A percentile compares a stretch with the other conserved stretches of the same genome.
Evolutionary conservation across 1,284 basidiomycete genomes (phyloP).

Genomic region (Pseudozyma pruni): DNA sequence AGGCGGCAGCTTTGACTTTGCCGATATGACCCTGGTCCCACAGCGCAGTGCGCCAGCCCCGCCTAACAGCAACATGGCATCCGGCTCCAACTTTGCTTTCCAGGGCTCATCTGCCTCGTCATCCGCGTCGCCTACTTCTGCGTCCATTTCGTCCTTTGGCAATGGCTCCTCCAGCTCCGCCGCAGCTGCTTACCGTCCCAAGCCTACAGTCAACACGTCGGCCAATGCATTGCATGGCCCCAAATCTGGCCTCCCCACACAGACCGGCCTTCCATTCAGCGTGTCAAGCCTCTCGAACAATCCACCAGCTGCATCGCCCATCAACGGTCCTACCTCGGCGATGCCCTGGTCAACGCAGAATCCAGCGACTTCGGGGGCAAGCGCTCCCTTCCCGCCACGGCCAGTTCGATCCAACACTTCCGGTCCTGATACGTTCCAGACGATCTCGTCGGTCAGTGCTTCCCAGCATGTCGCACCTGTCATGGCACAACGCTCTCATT

Average conservation of each 20-base stretch:
- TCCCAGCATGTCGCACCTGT: conserved; percentile 37
- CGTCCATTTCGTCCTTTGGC: conserved; percentile 16
- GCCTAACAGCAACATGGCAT: conserved; percentile 20
- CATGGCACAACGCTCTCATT: conserved; percentile 47
- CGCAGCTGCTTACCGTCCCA: conserved; percentile 36
- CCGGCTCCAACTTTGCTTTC: conserved; percentile 13
- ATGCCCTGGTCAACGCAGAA: conserved; percentile 33
- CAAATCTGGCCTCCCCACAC: conserved; percentile 33
- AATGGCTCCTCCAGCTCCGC: conserved; percentile 23
- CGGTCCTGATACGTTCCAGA: conserved; percentile 33
- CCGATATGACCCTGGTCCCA: conserved; percentile 52
- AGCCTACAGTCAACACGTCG: conserved; percentile 35
- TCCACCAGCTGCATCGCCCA: conserved; percentile 28
- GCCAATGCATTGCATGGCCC: conserved; percentile 12
- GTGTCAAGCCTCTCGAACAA: conserved; percentile 16
- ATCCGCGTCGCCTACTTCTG: conserved; percentile 18
- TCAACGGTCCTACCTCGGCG: conserved; percentile 18
- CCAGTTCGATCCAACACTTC: conserved; percentile 54
- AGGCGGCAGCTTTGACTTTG: conserved; percentile 36
- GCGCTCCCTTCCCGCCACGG: conserved; percentile 23
- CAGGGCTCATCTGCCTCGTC: conserved; percentile 9
- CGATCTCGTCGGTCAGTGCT: conserved; percentile 18
- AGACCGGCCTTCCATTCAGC: conserved; percentile 33
- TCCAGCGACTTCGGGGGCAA: conserved; percentile 9
- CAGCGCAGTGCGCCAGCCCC: conserved; percentile 61